A percentile compares a stretch with the other conserved stretches of the same genome.
phyloP scores from a whole-genome alignment of 495 filamentous ascomycete genomes.

The Parachaetomium inaequale region DNA sequence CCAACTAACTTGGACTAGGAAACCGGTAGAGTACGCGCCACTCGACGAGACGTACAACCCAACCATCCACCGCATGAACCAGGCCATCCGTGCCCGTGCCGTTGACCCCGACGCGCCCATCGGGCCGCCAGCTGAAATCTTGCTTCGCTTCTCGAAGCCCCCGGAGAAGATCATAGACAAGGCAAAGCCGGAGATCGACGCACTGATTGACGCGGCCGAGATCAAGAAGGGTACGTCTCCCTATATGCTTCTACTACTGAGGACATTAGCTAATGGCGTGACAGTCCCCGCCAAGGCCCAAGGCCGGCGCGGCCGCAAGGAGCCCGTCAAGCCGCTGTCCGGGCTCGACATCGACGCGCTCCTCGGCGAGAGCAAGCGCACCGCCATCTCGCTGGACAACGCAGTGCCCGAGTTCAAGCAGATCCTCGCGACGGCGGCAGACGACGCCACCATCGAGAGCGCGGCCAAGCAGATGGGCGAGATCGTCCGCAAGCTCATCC shows the following conservation, averaged over 20 bases:
- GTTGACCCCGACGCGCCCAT: slow-evolving; percentile 67
- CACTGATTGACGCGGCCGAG: slow-evolving; percentile 63
- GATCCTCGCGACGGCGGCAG: slow-evolving; percentile 60
- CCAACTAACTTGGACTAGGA: slow-evolving; percentile 46
- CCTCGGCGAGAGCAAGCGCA: slow-evolving; percentile 51
- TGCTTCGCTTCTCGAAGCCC: slow-evolving; percentile 72
- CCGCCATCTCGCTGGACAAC: slow-evolving; percentile 71
- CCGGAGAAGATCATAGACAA: slow-evolving; percentile 61
- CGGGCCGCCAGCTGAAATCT: slow-evolving; percentile 59
- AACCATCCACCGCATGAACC: slow-evolving; percentile 82
- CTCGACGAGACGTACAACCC: slow-evolving; percentile 88
- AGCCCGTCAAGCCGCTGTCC: slow-evolving; percentile 79
- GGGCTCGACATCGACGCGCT: slow-evolving; percentile 83
- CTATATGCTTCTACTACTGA: neutral
- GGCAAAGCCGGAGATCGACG: slow-evolving; percentile 54
- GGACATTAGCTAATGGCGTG: slow-evolving; percentile 25
- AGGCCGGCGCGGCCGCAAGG: slow-evolving; percentile 63
- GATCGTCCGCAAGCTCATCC: slow-evolving; percentile 67
- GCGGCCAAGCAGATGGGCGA: slow-evolving; percentile 69
- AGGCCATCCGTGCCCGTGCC: slow-evolving; percentile 78
- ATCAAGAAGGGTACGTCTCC: slow-evolving; percentile 76
- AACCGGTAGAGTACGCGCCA: slow-evolving; percentile 65
- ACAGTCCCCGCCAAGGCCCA: slow-evolving; percentile 83
- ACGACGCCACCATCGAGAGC: slow-evolving; percentile 58
- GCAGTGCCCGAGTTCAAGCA: slow-evolving; percentile 92